Base-by-base conservation (phyloP, 2,329 filamentous ascomycete species). In the Dactylellina leptospora region DNA sequence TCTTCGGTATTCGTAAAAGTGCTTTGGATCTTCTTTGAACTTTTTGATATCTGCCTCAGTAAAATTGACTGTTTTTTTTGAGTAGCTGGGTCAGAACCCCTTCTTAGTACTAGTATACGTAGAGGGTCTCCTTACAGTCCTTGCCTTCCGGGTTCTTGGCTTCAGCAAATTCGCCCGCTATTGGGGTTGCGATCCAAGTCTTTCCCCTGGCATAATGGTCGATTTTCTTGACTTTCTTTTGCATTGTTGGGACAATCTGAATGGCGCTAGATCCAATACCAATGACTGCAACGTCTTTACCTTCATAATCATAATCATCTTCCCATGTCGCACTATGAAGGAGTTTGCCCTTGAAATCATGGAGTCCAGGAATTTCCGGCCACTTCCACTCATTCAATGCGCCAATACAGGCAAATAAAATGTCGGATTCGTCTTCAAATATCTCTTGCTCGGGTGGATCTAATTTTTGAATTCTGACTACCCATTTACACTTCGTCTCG, bases 241-340 rank as follows among this genome's bases (percentile, higher is more conserved):
- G 81, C n/a, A 86, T 81, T 27, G 82, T 80, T 0, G 84, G 82
- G 6, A 85, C 76, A 22, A 86, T 79, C 73, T 87, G 85, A 11
- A 86, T 81, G 0, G 83, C 85, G 0, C 83, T 84, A 16, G 84
- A 81, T 4, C 84, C 84, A 55, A 84, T 86, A 6, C 85, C 85
- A 53, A 87, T 85, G n/a, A 87, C 79, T 1, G 82, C 84, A 5
- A 86, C 82, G 0, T 79, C 81, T 76, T 86, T 86, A 68, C 80
- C 81, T n/a, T 50, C 16, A 20, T 71, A 71, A 13, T 71, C 58
- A 22, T 33, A 56, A 20, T 33, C 18, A 20, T 36, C 78, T 28
- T 83, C 83, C 84, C 85, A 87, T 13, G 79, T 79, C 0, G 85
- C 84, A 2, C 82, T 85, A 75, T 87, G 85, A 28, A 86, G 78